Base-by-base conservation (phyloP, 345 rosid species). In the Eucalyptus paniculata region DNA sequence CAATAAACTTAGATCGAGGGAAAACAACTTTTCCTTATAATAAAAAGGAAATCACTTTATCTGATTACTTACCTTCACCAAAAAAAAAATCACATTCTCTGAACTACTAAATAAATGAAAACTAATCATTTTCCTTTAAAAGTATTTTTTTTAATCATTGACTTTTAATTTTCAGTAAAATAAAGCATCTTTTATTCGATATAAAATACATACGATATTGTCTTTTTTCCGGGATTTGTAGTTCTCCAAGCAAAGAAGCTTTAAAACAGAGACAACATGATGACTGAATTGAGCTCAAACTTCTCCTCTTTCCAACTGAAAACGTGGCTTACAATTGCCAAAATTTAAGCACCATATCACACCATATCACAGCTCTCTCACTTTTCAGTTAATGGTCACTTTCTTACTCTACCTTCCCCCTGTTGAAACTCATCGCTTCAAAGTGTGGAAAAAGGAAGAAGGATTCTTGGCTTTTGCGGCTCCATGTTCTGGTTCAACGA, bases 281-380 rank as follows among this genome's bases (percentile, higher is more conserved):
- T 53, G 30, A 40, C 44, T 11, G 45, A 40, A 42, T 12, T 40
- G 47, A 42, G 47, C 85, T 2, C 28, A 40, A 77, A 77, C 28
- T 77, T 77, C 44, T 40, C 34, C 1, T 65, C 87, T 89, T 89
- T 91, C 92, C 94, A 87, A 90, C 28, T 30, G 88, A 77, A 88
- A 89, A 90, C 94, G 94, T 90, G 94, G 91, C 92, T 87, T 91
- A 50, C 94, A 77, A 65, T 91, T 51, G 56, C 89, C 85, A 77
- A 21, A 2, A 21, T 77, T 40, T 40, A 40, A 21, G 47, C 85
- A 89, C 40, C 85, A 87, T 80, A 53, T 58, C 47, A 49, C 77
- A 23, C 47, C 90, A 82, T 49, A 37, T 50, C 40, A 11, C 56
- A 65, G 44, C 82, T 34, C 45, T 65, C 82, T 62, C 86, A 50